Base-by-base conservation (phyloP, 202 grass and related monocot species). In the Carex arenaria region DNA sequence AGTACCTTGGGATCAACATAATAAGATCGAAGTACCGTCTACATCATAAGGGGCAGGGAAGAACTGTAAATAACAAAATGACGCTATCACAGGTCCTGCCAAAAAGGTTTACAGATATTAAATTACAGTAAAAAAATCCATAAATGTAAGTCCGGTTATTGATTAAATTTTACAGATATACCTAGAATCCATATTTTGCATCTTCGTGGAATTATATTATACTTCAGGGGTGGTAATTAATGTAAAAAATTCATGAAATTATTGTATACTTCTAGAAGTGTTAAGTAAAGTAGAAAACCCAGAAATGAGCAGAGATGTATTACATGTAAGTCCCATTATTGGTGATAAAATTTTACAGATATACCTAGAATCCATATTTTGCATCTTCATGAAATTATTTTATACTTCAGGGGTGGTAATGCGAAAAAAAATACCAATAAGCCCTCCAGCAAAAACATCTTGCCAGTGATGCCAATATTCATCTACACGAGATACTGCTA, bases 391-490 rank as follows among this genome's bases (percentile, higher is more conserved):
- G 7, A 78, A 19, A 19, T 56, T 78, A 57, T 57, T 59, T 59
- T 56, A 59, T 36, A 57, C 53, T 78, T 34, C 47, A 57, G 22
- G 12, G 3, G 17, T 9, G 15, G 15, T 18, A 40, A 11, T 51
- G 42, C 26, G 8, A 72, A 47, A 47, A 9, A n/a, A n/a, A 64
- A 67, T 69, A 97, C 91, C 94, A 87, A 97, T 28, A 61, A 83
- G 85, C 62, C 84, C 89, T 49, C 96, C 96, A 64, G 88, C 77
- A 70, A 95, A 89, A 43, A 99, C 96, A 86, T 99, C 96, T 82
- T 97, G 91, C 94, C 96, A 99, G 73, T 99, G 96, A 89, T 95
- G 96, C 96, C 94, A 94, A 67, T 97, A 97, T 85, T 97, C 91
- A 84, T 97, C 91, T 69, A 97, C 89, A 47, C 91, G 88, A 80